Evolutionary conservation across 768 basidiomycete species (phyloP).

Genomic region (Boletus subcaerulescens): DNA sequence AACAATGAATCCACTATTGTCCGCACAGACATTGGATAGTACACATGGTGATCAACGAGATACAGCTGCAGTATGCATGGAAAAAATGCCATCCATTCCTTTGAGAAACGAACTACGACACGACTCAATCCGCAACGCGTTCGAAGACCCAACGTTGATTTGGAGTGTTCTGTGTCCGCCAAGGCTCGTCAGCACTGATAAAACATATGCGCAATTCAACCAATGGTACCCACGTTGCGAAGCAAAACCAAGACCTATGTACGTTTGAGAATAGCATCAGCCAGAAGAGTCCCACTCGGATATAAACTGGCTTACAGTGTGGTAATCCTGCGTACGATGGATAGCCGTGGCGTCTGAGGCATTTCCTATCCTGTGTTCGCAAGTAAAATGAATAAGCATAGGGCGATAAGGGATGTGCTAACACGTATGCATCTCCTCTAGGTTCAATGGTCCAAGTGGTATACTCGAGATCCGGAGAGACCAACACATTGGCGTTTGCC

Average conservation of each 20-base stretch:
- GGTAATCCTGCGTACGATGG: neutral
- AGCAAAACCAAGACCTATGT: neutral
- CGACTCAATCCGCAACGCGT: too few species aligned
- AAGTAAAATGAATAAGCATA: neutral
- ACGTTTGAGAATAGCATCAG: neutral
- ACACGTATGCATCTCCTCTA: neutral
- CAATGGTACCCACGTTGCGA: neutral
- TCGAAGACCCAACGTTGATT: slow-evolving; percentile 1
- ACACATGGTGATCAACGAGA: too few species aligned
- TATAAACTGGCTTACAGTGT: neutral
- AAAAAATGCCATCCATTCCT: too few species aligned
- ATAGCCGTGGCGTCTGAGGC: slow-evolving; percentile 1
- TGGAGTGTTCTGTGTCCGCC: neutral
- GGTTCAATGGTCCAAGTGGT: neutral
- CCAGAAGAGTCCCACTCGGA: neutral
- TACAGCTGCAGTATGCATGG: too few species aligned
- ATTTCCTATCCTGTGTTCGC: neutral
- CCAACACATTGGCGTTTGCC: neutral
- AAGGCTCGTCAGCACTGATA: neutral
- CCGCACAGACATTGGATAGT: too few species aligned
- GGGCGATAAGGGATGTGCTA: neutral
- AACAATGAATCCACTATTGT: too few species aligned
- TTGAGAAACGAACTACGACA: too few species aligned
- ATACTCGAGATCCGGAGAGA: neutral
- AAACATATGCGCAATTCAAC: neutral